Evolutionary conservation across 495 filamentous ascomycete genomes (phyloP), one percentile per base, ranked within the genome.

Genomic region (Ramalina intermedia): DNA sequence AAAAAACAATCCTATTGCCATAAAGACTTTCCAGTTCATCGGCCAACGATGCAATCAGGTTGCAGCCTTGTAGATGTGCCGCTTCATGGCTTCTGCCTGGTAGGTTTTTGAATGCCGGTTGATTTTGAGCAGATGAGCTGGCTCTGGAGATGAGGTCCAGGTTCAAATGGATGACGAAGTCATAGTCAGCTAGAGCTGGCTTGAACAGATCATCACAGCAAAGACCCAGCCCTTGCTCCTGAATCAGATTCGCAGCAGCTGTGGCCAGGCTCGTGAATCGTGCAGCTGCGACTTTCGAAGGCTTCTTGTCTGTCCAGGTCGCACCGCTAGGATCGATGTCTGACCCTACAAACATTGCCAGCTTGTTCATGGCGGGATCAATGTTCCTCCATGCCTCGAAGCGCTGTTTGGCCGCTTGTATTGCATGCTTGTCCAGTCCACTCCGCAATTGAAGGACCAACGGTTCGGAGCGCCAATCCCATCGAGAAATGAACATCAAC

Each of bases 401-500:
- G 0, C 80, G 78, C 16, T 80, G 83, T 11, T 69, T 69, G 51
- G 89, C 85, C 2, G 63, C 63, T 29, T 77, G 63, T 1, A 82
- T 72, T 16, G 64, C 56, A 38, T 62, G 48, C 8, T 61, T 60
- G 37, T 51, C 78, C 73, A 91, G 21, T 74, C 79, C 48, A 65
- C 67, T 45, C 60, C 62, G 49, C 6, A 87, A 70, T 59, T 95
- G 84, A 21, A 96, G 67, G 35, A 95, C 73, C 24, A 94, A 70
- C 0, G 91, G 84, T 23, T 86, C 80, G 24, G 72, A 65, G 18
- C 85, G 78, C 91, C 91, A 98, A 57, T 96, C 87, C 88, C 91
- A 98, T 20, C 75, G 72, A 1, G 87, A 75, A 11, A 96, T 64
- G 53, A 85, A 81, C 6, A 78, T 58, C 8, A 98, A 67, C 5